These are phyloP conservation scores for Blastomyces emzantsi DNA, from an alignment of 2,329 filamentous ascomycete species.

Conservation along the genomic window DNA sequence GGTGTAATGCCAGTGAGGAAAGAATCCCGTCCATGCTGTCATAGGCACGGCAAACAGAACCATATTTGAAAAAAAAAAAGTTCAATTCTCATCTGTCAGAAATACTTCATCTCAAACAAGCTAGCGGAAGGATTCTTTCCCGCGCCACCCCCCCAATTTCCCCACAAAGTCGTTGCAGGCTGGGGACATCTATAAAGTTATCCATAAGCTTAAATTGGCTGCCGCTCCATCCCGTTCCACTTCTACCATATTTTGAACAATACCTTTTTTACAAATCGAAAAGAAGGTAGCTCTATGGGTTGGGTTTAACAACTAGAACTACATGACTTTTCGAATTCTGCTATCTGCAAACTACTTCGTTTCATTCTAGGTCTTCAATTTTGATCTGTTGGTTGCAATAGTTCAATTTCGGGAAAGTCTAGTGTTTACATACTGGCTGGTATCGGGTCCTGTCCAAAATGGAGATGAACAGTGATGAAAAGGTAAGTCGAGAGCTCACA, in stretches of 20 bases:
- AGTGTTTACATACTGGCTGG: not conserved
- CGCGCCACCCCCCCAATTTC: not conserved
- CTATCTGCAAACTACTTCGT: not conserved
- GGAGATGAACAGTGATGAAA: constrained; percentile 43
- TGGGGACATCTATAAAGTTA: not conserved
- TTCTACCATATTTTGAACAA: not conserved
- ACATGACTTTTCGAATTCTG: not conserved
- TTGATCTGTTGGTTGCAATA: not conserved
- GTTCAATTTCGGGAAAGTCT: too few relatives aligned
- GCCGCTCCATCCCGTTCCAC: not conserved
- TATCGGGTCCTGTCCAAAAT: constrained; percentile 24
- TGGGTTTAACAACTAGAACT: not conserved
- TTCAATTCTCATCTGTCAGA: not conserved
- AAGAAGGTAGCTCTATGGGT: not conserved
- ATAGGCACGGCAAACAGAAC: not conserved
- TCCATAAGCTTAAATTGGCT: not conserved
- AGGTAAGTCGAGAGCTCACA: constrained; percentile 20
- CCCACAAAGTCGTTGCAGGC: not conserved
- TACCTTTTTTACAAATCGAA: not conserved
- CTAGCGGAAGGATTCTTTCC: not conserved
- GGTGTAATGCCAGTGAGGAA: not conserved
- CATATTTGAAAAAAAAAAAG: not conserved
- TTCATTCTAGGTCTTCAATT: not conserved
- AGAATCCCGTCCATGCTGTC: not conserved
- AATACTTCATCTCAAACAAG: not conserved